Evolutionary conservation across 495 filamentous ascomycete species (phyloP).

Genomic region (Aspergillus cavernicola): DNA sequence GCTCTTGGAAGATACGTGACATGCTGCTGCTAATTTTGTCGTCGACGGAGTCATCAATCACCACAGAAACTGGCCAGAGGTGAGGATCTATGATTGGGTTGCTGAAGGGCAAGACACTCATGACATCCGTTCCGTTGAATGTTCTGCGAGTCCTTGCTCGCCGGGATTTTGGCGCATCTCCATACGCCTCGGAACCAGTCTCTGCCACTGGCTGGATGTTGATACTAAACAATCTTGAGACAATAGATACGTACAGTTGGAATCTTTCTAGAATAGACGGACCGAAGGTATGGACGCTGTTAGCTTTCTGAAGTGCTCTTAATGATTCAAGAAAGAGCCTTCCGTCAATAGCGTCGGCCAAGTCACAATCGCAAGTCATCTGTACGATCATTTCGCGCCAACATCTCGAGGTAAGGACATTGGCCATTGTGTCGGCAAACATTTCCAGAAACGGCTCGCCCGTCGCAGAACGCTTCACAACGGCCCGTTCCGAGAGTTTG

Average conservation of each 20-base stretch:
- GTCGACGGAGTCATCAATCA: constrained; percentile 19
- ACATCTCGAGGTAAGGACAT: constrained; percentile 1
- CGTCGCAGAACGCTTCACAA: not conserved
- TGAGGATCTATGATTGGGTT: constrained; percentile 49
- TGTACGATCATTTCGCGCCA: constrained; percentile 18
- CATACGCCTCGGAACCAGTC: not conserved
- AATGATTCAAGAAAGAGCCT: constrained; percentile 44
- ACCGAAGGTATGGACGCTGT: not conserved
- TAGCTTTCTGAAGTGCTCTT: not conserved
- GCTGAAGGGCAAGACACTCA: constrained; percentile 16
- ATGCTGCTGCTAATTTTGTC: not conserved
- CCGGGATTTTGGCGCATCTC: not conserved
- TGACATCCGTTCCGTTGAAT: not conserved
- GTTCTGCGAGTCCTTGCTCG: not conserved
- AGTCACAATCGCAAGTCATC: constrained; percentile 36
- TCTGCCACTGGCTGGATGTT: not conserved
- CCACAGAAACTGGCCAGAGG: constrained; percentile 50
- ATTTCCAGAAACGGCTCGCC: constrained; percentile 1
- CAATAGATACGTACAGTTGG: not conserved
- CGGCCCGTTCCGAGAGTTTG: constrained; percentile 7
- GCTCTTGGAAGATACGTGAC: constrained; percentile 50
- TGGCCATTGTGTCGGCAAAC: not conserved
- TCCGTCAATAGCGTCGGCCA: constrained; percentile 65
- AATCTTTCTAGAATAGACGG: not conserved
- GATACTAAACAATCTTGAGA: not conserved